A percentile compares a stretch with the other conserved stretches of the same genome.
These are phyloP conservation scores for Fraxinus sp. DNA, from an alignment of 305 asterid genomes.

Conservation along the genomic window DNA sequence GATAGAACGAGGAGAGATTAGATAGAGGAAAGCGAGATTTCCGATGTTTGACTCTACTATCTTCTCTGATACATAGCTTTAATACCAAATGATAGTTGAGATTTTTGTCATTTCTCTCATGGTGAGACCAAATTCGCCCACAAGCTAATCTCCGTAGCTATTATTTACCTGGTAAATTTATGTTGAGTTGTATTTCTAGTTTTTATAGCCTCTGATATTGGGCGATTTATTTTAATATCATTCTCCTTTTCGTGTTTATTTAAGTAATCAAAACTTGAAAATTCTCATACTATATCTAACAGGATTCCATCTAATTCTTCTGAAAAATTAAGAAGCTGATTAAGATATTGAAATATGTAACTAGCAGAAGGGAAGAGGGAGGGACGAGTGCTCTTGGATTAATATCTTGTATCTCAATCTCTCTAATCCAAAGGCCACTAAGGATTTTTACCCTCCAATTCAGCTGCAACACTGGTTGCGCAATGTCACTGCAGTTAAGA, in stretches of 20 bases:
- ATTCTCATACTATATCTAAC: background rate
- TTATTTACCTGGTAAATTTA: background rate
- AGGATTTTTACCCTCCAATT: background rate
- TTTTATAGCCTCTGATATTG: background rate
- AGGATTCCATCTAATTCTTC: background rate
- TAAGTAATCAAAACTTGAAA: background rate
- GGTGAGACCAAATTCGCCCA: background rate
- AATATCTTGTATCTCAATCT: background rate
- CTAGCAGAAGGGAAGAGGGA: background rate
- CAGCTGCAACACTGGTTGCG: background rate
- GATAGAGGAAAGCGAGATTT: background rate
- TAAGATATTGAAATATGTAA: background rate
- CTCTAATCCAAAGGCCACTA: background rate
- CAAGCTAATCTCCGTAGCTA: background rate
- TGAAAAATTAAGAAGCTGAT: background rate
- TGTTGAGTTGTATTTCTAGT: background rate
- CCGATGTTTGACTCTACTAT: background rate
- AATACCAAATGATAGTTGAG: background rate
- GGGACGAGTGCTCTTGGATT: background rate
- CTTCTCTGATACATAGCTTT: background rate
- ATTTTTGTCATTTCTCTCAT: background rate
- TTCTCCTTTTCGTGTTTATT: background rate
- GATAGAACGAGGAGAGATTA: background rate
- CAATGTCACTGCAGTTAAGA: background rate
- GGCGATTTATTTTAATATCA: background rate